A percentile compares a stretch with the other conserved stretches of the same genome.
Evolutionary conservation across 1,284 basidiomycete species (phyloP).

Genomic region (Anthracocystis setariae): DNA sequence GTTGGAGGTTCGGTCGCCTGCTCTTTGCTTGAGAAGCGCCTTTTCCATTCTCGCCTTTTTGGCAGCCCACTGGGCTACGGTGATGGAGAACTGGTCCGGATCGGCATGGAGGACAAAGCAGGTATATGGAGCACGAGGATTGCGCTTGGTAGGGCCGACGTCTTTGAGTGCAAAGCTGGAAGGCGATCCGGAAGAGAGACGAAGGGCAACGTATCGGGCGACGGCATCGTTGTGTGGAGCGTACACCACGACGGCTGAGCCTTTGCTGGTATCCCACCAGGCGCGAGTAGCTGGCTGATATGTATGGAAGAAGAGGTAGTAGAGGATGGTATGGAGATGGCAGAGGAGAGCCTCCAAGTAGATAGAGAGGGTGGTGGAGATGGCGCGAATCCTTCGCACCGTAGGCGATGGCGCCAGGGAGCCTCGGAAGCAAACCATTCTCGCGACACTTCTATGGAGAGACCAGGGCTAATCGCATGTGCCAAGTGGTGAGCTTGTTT

Average conservation of each 20-base stretch:
- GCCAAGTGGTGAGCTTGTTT: too few species aligned
- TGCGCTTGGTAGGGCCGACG: constrained; percentile 26
- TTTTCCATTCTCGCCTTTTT: constrained; percentile 47
- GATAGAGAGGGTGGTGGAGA: constrained; percentile 29
- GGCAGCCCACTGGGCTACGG: constrained; percentile 50
- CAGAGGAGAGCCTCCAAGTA: constrained; percentile 37
- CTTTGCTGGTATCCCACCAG: constrained; percentile 46
- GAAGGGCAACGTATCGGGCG: constrained; percentile 36
- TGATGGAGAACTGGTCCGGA: constrained; percentile 41
- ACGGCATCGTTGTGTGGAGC: constrained; percentile 48
- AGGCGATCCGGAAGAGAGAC: constrained; percentile 43
- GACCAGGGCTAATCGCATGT: neutral
- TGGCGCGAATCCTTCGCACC: constrained; percentile 27
- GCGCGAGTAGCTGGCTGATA: constrained; percentile 32
- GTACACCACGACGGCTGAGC: constrained; percentile 45
- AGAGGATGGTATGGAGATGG: constrained; percentile 28
- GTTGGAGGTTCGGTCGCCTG: neutral
- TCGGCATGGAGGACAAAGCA: constrained; percentile 50
- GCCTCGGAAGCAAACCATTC: constrained; percentile 35
- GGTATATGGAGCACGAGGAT: constrained; percentile 44
- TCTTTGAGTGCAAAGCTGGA: constrained; percentile 44
- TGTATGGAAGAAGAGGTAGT: constrained; percentile 34
- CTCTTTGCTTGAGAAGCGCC: constrained; percentile 23
- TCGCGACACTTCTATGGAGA: neutral
- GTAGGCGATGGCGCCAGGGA: constrained; percentile 35